A percentile compares a stretch with the other conserved stretches of the same genome.
Evolutionary conservation across 108 stramenopile genomes (phyloP).

Genomic region (Cyclotella kingstonii): DNA sequence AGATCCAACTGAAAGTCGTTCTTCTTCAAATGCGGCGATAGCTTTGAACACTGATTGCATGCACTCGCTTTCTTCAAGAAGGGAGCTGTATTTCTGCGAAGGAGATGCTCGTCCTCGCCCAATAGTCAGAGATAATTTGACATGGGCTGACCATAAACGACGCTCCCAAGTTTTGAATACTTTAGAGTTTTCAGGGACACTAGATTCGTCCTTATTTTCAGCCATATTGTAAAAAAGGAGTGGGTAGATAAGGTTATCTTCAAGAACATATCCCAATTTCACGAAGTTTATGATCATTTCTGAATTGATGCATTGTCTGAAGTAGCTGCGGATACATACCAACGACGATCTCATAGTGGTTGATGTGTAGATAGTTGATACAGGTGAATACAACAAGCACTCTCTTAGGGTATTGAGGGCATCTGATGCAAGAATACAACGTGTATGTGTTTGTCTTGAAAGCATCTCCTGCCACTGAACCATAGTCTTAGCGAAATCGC

Average conservation of each 20-base stretch:
- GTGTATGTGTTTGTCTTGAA: slow-evolving; percentile 31
- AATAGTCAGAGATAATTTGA: slow-evolving; percentile 23
- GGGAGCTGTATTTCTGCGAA: not conserved
- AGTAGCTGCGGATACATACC: slow-evolving; percentile 10
- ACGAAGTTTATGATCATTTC: slow-evolving; percentile 25
- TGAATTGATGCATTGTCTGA: slow-evolving; percentile 14
- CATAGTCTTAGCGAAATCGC: not conserved
- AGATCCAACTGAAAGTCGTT: not conserved
- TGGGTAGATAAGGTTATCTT: slow-evolving; percentile 18
- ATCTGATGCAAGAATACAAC: slow-evolving; percentile 38
- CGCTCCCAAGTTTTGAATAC: slow-evolving; percentile 7
- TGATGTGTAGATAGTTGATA: not conserved
- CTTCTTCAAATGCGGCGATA: slow-evolving; percentile 13
- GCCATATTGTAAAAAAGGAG: not conserved
- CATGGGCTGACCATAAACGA: slow-evolving; percentile 20
- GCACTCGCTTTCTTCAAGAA: slow-evolving; percentile 14
- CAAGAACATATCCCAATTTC: slow-evolving; percentile 25
- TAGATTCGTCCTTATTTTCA: not conserved
- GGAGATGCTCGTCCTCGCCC: slow-evolving; percentile 23
- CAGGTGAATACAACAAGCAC: slow-evolving; percentile 1
- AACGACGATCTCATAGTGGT: not conserved
- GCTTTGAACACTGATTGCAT: slow-evolving; percentile 20
- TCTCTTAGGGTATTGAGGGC: slow-evolving; percentile 13
- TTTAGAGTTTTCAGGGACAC: not conserved
- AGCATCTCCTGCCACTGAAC: not conserved